A percentile compares a stretch with the other conserved stretches of the same genome.
Conservation (phyloP, 768 basidiomycete genomes). For the Kwoniella sp. region DNA sequence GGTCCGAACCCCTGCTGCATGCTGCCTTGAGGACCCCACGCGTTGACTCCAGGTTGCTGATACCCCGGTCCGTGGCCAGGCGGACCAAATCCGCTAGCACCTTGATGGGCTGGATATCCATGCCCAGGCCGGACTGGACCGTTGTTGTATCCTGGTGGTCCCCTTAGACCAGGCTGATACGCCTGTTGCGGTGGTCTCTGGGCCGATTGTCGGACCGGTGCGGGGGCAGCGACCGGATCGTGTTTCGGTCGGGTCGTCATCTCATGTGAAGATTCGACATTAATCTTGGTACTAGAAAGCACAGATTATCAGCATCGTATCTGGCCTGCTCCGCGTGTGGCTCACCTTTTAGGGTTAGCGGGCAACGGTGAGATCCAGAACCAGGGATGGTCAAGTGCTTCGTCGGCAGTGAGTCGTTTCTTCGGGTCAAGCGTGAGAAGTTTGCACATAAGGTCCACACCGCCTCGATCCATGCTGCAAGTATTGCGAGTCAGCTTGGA, state of each 20-base stretch:
- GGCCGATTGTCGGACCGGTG: not conserved
- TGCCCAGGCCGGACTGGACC: not conserved
- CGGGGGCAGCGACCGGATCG: constrained; percentile 7
- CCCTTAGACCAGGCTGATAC: no score
- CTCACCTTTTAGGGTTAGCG: constrained; percentile 43
- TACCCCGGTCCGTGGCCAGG: no score
- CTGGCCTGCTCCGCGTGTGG: not conserved
- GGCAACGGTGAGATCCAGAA: constrained; percentile 90
- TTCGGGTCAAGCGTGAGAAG: constrained; percentile 77
- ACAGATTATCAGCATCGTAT: constrained; percentile 4
- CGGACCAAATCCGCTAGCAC: no score
- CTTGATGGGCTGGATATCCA: no score
- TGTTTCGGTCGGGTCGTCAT: constrained; percentile 29
- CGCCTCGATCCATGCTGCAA: constrained; percentile 64
- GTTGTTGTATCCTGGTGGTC: not conserved
- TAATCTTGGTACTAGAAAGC: constrained; percentile 19
- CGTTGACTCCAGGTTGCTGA: no score
- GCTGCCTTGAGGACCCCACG: no score
- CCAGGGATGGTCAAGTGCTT: constrained; percentile 87
- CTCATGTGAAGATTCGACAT: constrained; percentile 41
- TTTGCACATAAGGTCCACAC: constrained; percentile 75
- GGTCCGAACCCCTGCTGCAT: no score
- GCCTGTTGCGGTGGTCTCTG: not conserved
- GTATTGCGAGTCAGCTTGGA: not conserved
- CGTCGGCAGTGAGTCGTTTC: constrained; percentile 73